A percentile compares a stretch with the other conserved stretches of the same genome.
These are phyloP conservation scores for Maudiozyma serrabonitensis DNA, from an alignment of 805 yeast species.

Conservation along the genomic window DNA sequence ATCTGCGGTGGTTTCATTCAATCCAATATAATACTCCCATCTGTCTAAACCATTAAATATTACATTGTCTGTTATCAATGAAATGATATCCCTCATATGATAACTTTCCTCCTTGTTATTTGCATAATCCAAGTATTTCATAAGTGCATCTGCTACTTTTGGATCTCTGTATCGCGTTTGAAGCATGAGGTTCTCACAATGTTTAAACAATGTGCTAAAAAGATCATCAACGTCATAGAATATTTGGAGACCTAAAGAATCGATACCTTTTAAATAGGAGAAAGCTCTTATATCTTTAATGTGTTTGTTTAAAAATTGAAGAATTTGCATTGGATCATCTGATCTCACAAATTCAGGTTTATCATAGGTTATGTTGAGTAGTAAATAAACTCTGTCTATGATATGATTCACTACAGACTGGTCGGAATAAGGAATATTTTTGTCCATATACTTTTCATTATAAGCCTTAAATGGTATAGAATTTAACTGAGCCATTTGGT, in stretches of 20 bases:
- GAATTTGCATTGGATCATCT: not conserved
- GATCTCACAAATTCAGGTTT: not conserved
- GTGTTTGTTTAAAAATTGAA: not conserved
- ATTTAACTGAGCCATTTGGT: not conserved
- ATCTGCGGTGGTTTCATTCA: slow-evolving; percentile 7
- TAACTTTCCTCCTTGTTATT: not conserved
- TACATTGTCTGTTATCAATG: not conserved
- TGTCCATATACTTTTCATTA: not conserved
- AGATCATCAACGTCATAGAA: not conserved
- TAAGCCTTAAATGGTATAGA: not conserved
- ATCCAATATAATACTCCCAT: slow-evolving; percentile 12
- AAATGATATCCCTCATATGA: not conserved
- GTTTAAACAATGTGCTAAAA: not conserved
- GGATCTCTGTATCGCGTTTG: not conserved
- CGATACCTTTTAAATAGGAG: not conserved
- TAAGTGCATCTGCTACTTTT: not conserved
- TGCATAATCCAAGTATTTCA: not conserved
- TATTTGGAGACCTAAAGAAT: not conserved
- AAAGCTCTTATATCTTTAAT: not conserved
- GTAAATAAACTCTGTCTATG: not conserved
- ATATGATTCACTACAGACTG: not conserved
- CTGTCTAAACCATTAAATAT: slow-evolving; percentile 5
- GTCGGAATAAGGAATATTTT: not conserved
- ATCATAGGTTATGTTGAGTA: not conserved
- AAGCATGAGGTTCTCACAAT: not conserved